Percentiles rank a stretch among this genome's conserved stretches.
Conservation (phyloP, 2,329 filamentous ascomycete species). For the Ophiocordyceps unilateralis region DNA sequence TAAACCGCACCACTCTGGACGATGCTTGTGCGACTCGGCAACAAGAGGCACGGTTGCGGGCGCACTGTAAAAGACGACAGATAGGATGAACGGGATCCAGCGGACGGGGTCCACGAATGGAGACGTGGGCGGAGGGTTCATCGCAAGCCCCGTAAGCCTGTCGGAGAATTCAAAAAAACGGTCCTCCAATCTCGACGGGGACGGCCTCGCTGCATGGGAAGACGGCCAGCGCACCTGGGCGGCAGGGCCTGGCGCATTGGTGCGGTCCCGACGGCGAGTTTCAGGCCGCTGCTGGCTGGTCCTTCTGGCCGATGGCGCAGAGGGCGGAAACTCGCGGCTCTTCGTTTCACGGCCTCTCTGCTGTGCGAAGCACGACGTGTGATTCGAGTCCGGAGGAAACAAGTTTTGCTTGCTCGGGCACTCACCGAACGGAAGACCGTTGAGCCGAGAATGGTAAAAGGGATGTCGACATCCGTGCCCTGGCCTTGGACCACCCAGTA, state of each 20-base stretch:
- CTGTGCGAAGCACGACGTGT: background rate
- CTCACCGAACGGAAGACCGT: background rate
- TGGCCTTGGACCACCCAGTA: too few species aligned
- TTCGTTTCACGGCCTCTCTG: background rate
- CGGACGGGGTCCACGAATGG: background rate
- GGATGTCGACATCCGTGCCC: background rate
- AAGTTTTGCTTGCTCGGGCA: too few species aligned
- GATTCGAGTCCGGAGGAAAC: too few species aligned
- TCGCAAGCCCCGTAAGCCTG: background rate
- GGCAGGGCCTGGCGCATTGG: background rate
- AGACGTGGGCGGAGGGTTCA: background rate
- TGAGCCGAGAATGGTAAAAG: background rate
- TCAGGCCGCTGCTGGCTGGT: background rate
- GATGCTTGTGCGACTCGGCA: background rate
- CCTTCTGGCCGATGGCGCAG: background rate
- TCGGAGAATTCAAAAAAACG: too few species aligned
- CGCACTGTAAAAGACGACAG: background rate
- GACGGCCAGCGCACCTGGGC: background rate
- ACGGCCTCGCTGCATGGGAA: too few species aligned
- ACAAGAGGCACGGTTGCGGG: background rate
- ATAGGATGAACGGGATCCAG: slow-evolving; percentile 1
- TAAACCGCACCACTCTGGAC: slow-evolving; percentile 1
- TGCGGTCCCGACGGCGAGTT: background rate
- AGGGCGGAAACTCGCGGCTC: background rate
- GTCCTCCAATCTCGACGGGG: too few species aligned